Base-by-base conservation (phyloP, 345 rosid genomes). In the Diplotaxis tenuifolia region DNA sequence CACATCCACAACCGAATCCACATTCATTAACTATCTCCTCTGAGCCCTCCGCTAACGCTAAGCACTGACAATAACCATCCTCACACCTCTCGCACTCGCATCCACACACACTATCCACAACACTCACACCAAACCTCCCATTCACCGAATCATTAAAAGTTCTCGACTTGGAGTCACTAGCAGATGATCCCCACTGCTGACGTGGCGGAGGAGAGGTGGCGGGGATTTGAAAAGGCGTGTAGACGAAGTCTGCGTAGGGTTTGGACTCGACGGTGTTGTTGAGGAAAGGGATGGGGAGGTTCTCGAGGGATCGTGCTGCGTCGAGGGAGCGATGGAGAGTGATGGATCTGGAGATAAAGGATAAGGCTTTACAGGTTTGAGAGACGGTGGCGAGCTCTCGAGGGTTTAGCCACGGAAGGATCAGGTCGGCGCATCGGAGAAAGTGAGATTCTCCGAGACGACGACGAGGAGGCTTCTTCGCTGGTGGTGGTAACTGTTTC, bases 321-420 rank as follows among this genome's bases (percentile, higher is more conserved):
- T 95, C 89, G 19, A 79, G 79, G 32, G 89, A 83, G 31, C 96
- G 93, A 19, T 18, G 79, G 68, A 55, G 53, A 47, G 84, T 76
- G 77, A 87, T 22, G 66, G 84, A 64, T 64, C 71, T 79, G 63
- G 90, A 75, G 58, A 74, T 8, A 19, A 16, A 72, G 70, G 42
- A 42, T 21, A 88, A 85, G 77, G 83, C 3, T 78, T 82, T 87
- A 87, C 89, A 88, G 74, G 96, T 70, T 5, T 40, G 54, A 63
- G 96, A 81, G 62, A 78, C 56, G 47, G 55, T 14, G 58, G 94
- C 90, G 8, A 95, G 91, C 20, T 90, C 99, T 55, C 8, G 67
- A 4, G 81, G 78, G 49, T 83, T 79, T 36, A 95, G 83, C 89
- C 90, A 88, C 53, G 96, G 96, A 4, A 95, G 86, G 64, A 88